Percentiles rank a stretch among this genome's conserved stretches.
These are phyloP conservation scores for Artemisia argyi DNA, from an alignment of 129 eudicot genomes.

Conservation along the genomic window DNA sequence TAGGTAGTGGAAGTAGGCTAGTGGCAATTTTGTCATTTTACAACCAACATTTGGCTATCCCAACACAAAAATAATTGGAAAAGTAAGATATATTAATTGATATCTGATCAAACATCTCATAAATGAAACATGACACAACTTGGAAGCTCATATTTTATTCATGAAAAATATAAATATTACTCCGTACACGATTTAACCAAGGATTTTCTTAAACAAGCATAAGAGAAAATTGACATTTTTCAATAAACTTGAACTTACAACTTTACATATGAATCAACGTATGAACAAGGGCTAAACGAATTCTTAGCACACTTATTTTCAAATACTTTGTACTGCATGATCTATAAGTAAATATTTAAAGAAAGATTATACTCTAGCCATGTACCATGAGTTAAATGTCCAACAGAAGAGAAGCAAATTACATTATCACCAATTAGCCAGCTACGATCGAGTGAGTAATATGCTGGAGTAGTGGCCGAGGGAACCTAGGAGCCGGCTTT, in stretches of 20 bases:
- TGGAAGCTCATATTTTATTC: no score
- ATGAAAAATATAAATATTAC: background rate
- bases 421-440: background rate
- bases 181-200: background rate
- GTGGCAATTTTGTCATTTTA: constrained; percentile 31
- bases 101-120: background rate
- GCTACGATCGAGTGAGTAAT: constrained; percentile 15
- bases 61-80: background rate
- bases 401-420: background rate
- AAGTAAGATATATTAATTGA: background rate
- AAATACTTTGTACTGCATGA: no score
- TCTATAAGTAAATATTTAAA: no score
- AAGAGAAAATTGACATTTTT: no score
- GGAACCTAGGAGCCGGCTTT: constrained; percentile 23
- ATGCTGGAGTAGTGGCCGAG: background rate
- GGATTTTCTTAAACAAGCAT: background rate
- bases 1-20: constrained; percentile 34
- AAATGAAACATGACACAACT: no score
- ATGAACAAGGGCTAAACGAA: no score
- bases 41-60: constrained; percentile 4
- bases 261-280: background rate
- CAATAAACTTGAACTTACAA: background rate
- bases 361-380: no score
- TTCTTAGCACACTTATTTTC: no score
- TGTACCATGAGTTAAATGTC: no score